Conservation (phyloP, 1,284 basidiomycete species). For the Ceratobasidium sp. region DNA sequence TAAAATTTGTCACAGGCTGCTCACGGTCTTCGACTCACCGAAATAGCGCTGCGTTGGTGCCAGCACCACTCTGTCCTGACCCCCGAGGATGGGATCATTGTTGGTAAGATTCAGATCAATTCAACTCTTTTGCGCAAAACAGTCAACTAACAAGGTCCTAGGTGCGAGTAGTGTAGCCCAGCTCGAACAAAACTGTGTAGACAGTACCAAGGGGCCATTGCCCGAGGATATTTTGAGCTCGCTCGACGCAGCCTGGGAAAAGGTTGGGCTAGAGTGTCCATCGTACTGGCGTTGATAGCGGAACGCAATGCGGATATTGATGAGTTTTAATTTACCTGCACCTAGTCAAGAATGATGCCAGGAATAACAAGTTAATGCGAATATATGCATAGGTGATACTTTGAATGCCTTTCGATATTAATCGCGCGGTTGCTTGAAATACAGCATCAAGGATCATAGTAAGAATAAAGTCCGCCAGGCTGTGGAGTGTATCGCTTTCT, state of each 20-base stretch:
- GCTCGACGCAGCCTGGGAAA: slow-evolving; percentile 59
- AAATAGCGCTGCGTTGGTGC: slow-evolving; percentile 57
- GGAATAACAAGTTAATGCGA: no score
- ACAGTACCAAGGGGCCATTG: slow-evolving; percentile 59
- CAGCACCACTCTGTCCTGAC: slow-evolving; percentile 57
- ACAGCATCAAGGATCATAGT: no score
- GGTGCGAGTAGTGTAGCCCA: slow-evolving; percentile 53
- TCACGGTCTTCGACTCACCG: slow-evolving; percentile 53
- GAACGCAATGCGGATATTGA: not conserved
- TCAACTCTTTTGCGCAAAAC: no score
- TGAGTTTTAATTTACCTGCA: no score
- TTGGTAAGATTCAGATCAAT: slow-evolving; percentile 43
- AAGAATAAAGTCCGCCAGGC: no score
- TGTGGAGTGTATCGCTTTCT: no score
- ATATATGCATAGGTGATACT: no score
- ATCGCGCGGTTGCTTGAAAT: no score
- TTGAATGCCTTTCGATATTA: no score
- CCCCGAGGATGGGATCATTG: slow-evolving; percentile 54
- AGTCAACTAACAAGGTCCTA: not conserved
- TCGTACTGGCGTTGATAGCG: slow-evolving; percentile 58
- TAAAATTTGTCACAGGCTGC: not conserved
- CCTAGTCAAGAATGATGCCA: no score
- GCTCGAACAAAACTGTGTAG: slow-evolving; percentile 51
- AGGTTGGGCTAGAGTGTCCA: slow-evolving; percentile 56
- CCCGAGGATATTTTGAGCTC: slow-evolving; percentile 59